Conservation (phyloP, 2,329 filamentous ascomycete genomes). For the Arthroderma sp. region DNA sequence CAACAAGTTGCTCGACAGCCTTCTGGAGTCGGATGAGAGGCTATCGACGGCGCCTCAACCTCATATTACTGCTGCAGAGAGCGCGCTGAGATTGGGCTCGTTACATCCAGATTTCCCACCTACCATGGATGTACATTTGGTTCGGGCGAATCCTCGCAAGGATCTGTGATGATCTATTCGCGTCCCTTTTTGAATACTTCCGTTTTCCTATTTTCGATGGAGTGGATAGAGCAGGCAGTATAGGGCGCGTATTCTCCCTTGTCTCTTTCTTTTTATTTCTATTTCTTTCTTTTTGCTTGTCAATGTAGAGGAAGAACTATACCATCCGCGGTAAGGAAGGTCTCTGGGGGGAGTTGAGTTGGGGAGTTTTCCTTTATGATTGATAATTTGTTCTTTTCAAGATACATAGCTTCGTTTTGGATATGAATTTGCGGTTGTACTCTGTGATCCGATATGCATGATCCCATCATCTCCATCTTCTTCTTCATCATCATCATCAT, state of each 20-base stretch:
- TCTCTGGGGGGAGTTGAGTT: too few species aligned
- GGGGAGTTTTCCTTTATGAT: background rate
- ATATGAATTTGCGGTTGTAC: too few species aligned
- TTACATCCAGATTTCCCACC: slow-evolving; percentile 33
- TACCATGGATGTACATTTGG: slow-evolving; percentile 30
- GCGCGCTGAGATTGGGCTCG: slow-evolving; percentile 25
- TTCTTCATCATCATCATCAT: background rate
- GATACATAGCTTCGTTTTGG: background rate
- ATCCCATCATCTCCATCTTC: background rate
- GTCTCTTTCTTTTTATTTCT: background rate
- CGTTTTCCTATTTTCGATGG: background rate
- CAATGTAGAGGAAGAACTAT: too few species aligned
- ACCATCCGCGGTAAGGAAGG: too few species aligned
- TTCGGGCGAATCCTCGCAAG: slow-evolving; percentile 18
- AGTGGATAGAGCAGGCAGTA: too few species aligned
- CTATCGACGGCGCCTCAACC: background rate
- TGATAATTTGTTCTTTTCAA: background rate
- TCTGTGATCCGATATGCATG: background rate
- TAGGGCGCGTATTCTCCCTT: background rate
- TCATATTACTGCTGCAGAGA: slow-evolving; percentile 8
- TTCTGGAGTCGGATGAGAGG: slow-evolving; percentile 9
- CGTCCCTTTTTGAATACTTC: background rate
- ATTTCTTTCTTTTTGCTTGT: background rate
- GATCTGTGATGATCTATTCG: background rate
- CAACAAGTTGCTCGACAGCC: slow-evolving; percentile 25